These are phyloP conservation scores for Tylopilus subfusipes DNA, from an alignment of 768 basidiomycete species.

Conservation along the genomic window DNA sequence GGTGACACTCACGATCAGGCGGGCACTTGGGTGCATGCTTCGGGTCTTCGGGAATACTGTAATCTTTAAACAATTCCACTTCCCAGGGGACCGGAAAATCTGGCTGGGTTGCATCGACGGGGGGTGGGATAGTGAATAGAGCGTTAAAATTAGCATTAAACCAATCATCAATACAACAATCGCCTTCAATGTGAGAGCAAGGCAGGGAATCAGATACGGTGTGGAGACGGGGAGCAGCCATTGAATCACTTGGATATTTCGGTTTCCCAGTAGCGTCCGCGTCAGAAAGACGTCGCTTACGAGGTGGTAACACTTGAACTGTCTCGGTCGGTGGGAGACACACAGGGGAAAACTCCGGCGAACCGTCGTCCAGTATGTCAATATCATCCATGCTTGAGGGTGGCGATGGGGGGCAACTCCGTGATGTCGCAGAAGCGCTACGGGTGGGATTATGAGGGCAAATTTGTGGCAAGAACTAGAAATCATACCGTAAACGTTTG, in stretches of 20 bases:
- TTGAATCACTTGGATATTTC: conserved; percentile 28
- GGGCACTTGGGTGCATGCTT: neutral
- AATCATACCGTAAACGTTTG: conserved; percentile 26
- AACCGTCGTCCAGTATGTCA: neutral
- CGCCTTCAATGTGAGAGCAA: conserved; percentile 10
- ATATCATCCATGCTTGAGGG: conserved; percentile 6
- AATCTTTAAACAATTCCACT: conserved; percentile 34
- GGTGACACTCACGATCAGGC: conserved; percentile 5
- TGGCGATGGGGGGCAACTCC: conserved; percentile 12
- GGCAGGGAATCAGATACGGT: conserved; percentile 32
- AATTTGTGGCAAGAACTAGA: neutral
- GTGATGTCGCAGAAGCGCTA: conserved; percentile 2
- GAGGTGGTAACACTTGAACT: neutral
- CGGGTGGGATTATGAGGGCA: neutral
- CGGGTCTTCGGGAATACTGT: conserved; percentile 15
- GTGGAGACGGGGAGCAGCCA: conserved; percentile 21
- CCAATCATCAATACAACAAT: conserved; percentile 35
- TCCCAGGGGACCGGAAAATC: conserved; percentile 29
- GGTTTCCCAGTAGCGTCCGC: conserved; percentile 14
- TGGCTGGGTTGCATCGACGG: conserved; percentile 22
- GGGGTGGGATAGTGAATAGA: conserved; percentile 28
- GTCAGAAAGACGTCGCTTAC: conserved; percentile 40
- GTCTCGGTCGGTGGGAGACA: neutral
- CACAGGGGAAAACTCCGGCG: neutral
- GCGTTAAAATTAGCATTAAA: conserved; percentile 26